These are phyloP conservation scores for Echinochloa phyllopogon DNA, from an alignment of 176 grass and related monocot genomes.

Conservation along the genomic window DNA sequence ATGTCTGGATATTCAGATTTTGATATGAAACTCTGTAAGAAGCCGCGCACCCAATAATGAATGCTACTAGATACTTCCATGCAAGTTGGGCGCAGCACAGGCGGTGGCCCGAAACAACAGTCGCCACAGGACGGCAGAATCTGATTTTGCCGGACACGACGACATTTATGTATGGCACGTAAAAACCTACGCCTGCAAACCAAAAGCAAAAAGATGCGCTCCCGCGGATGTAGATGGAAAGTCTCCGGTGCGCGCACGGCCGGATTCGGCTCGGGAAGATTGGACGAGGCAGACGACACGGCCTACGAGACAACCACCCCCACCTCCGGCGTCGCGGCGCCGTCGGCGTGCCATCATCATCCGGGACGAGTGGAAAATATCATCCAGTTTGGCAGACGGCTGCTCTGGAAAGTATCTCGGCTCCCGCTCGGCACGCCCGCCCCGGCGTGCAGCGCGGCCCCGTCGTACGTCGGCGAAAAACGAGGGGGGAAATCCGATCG, in stretches of 20 bases:
- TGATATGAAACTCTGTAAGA: not conserved
- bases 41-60: not conserved
- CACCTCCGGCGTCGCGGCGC: not conserved
- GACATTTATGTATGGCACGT: conserved; percentile 20
- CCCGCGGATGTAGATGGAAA: not conserved
- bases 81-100: not conserved
- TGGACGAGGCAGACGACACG: conserved; percentile 7
- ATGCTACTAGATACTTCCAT: conserved; percentile 18
- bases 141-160: not conserved
- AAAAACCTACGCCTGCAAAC: conserved; percentile 8
- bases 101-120: not conserved
- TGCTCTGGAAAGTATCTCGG: not conserved
- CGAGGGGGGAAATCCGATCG: not conserved
- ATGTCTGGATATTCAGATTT: not conserved
- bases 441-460: not conserved
- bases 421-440: not conserved
- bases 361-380: conserved; percentile 23
- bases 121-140: not conserved
- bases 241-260: not conserved
- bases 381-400: not conserved
- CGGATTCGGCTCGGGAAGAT: not conserved
- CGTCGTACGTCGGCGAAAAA: not conserved
- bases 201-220: not conserved
- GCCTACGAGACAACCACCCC: conserved; percentile 1
- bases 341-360: not conserved